Percentiles rank a stretch among this genome's conserved stretches.
phyloP scores from a whole-genome alignment of 257 asterid species.

The Oldenlandia corymbosa region DNA sequence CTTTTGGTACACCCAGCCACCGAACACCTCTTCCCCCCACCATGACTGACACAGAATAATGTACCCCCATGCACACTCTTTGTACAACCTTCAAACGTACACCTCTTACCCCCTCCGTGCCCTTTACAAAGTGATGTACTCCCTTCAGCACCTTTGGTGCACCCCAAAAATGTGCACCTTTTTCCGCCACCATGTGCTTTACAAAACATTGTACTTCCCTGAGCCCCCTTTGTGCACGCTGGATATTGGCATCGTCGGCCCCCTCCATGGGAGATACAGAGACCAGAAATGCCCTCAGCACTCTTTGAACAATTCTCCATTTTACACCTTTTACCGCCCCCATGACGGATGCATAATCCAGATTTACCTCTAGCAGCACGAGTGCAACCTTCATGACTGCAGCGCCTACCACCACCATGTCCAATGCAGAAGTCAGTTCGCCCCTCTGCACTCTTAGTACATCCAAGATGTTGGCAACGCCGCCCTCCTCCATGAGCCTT shows the following conservation, averaged over 20 bases:
- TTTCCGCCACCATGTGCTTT: conserved; percentile 70
- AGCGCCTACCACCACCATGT: conserved; percentile 63
- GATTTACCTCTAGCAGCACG: conserved; percentile 63
- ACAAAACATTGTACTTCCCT: conserved; percentile 55
- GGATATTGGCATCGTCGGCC: conserved; percentile 55
- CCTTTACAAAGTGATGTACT: conserved; percentile 56
- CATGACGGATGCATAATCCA: conserved; percentile 56
- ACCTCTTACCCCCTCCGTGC: conserved; percentile 67
- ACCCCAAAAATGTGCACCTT: conserved; percentile 48
- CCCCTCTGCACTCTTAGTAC: conserved; percentile 67
- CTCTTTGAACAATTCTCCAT: conserved; percentile 46
- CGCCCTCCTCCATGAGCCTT: conserved; percentile 62
- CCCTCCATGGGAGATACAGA: conserved; percentile 69
- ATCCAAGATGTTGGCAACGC: conserved; percentile 55
- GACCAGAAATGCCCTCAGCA: conserved; percentile 53
- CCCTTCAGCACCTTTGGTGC: conserved; percentile 70
- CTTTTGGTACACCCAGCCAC: conserved; percentile 45
- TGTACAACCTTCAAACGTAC: conserved; percentile 47
- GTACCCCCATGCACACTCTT: conserved; percentile 67
- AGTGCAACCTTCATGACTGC: conserved; percentile 44
- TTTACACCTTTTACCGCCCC: conserved; percentile 67
- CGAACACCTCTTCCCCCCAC: conserved; percentile 60
- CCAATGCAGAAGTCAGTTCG: conserved; percentile 52
- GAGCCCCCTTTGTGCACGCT: conserved; percentile 54
- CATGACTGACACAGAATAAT: conserved; percentile 54